A percentile compares a stretch with the other conserved stretches of the same genome.
Conservation (phyloP, 257 asterid genomes). For the Capsicum baccatum region DNA sequence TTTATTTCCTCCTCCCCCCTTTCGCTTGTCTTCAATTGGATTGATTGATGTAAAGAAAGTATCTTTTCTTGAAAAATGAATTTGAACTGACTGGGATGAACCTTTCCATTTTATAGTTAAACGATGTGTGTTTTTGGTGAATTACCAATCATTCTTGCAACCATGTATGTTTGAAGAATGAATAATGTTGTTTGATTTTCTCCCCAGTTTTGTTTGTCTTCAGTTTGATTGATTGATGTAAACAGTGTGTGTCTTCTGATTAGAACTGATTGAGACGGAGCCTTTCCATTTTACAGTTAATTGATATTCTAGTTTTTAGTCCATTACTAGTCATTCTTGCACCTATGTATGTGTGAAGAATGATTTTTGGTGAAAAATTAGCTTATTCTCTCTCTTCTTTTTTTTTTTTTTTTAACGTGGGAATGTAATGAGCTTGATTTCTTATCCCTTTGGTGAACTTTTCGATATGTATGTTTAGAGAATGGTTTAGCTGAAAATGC, state of each 20-base stretch:
- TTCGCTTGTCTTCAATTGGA: too few relatives aligned
- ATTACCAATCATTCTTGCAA: not conserved
- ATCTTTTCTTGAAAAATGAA: too few relatives aligned
- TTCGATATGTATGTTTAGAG: not conserved
- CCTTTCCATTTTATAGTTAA: too few relatives aligned
- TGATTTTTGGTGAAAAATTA: conserved; percentile 53
- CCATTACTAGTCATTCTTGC: not conserved
- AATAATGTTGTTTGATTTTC: too few relatives aligned
- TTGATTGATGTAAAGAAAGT: too few relatives aligned
- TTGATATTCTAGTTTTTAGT: not conserved
- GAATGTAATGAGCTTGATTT: not conserved
- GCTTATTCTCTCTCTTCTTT: not conserved
- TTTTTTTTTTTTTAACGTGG: not conserved
- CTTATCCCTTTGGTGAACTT: not conserved
- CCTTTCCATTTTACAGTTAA: conserved; percentile 10
- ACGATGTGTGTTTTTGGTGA: not conserved
- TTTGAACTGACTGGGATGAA: too few relatives aligned
- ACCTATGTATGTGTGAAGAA: not conserved
- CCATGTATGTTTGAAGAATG: too few relatives aligned
- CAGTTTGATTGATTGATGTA: too few relatives aligned
- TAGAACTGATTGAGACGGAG: not conserved
- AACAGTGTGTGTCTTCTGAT: not conserved
- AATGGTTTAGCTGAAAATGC: not conserved
- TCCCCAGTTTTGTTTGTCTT: too few relatives aligned
- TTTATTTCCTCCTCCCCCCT: too few relatives aligned